These are phyloP conservation scores for Thamnidium elegans DNA, from an alignment of 192 early-diverging fungal genomes.

Conservation along the genomic window DNA sequence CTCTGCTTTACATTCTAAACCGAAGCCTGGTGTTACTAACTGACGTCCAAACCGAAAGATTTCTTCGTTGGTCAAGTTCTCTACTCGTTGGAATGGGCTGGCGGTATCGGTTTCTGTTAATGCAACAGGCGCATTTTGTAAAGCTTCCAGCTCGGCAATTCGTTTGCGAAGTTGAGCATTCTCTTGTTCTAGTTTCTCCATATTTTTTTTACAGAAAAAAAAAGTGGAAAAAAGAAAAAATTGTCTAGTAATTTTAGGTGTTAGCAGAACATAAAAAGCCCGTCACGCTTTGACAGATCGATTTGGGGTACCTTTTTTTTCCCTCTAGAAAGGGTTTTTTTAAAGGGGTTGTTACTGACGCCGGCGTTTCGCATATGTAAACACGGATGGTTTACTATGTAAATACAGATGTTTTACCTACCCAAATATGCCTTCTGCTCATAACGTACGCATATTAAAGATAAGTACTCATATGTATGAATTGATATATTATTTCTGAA, in stretches of 20 bases:
- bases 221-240: neutral
- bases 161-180: slow-evolving; percentile 2
- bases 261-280: too few relatives aligned
- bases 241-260: neutral
- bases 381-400: too few relatives aligned
- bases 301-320: too few relatives aligned
- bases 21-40: slow-evolving; percentile 78
- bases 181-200: neutral
- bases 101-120: neutral
- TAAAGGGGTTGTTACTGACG: too few relatives aligned
- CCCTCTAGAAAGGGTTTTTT: too few relatives aligned
- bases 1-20: slow-evolving; percentile 51
- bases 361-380: too few relatives aligned
- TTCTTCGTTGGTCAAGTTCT: slow-evolving; percentile 60
- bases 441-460: too few relatives aligned
- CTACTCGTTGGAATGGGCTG: slow-evolving; percentile 22
- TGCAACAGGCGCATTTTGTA: neutral
- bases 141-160: slow-evolving; percentile 16
- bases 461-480: too few relatives aligned
- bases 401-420: too few relatives aligned
- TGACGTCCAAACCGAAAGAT: slow-evolving; percentile 85
- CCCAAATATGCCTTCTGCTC: too few relatives aligned
- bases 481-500: too few relatives aligned
- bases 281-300: too few relatives aligned
- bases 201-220: slow-evolving; percentile 5